A percentile compares a stretch with the other conserved stretches of the same genome.
Conservation (phyloP, 2,329 filamentous ascomycete genomes). For the Sarocladium strictum region DNA sequence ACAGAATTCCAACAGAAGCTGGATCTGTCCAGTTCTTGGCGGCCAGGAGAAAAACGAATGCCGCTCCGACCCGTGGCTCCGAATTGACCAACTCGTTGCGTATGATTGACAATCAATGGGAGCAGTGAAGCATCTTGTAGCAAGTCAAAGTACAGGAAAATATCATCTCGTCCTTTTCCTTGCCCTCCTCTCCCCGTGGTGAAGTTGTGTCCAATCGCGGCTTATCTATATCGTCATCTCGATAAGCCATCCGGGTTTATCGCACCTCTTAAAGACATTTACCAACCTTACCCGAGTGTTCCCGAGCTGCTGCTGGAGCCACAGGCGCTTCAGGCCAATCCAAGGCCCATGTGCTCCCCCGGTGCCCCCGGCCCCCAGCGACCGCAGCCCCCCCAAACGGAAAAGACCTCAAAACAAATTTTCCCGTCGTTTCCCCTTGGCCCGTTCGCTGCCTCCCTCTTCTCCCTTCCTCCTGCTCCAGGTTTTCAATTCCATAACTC, state of each 20-base stretch:
- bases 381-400: conserved; percentile 12
- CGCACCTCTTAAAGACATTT: neutral
- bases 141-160: neutral
- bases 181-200: no score
- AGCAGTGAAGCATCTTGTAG: neutral
- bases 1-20: neutral
- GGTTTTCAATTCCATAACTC: conserved; percentile 1
- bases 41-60: neutral
- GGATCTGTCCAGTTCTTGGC: neutral
- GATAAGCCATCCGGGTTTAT: neutral
- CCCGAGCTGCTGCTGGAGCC: conserved; percentile 15
- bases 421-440: conserved; percentile 11
- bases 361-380: conserved; percentile 4
- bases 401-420: conserved; percentile 23
- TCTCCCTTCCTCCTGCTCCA: conserved; percentile 6
- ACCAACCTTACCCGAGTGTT: conserved; percentile 23
- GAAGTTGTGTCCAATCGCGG: neutral
- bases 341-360: neutral
- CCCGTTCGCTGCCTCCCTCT: neutral
- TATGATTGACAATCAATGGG: no score
- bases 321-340: conserved; percentile 8
- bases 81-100: neutral
- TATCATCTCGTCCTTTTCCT: no score
- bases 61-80: neutral
- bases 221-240: neutral